Evolutionary conservation across 345 rosid species (phyloP).

Genomic region (Pugionium cornutum): DNA sequence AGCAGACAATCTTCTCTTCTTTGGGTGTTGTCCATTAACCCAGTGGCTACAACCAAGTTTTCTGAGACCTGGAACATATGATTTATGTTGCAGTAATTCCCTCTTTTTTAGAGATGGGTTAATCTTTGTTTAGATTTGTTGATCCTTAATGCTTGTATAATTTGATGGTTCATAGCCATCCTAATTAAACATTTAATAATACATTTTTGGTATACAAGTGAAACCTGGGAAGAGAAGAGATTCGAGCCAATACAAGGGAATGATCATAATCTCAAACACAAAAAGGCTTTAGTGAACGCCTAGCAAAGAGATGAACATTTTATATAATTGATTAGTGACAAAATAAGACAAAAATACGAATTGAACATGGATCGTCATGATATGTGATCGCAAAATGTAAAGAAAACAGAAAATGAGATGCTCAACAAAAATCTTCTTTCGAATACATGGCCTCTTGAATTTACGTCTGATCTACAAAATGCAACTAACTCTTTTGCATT

Average conservation of each 20-base stretch:
- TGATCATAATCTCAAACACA: conserved; percentile 13
- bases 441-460: no score
- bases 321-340: no score
- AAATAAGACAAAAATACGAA: no score
- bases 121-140: conserved; percentile 19
- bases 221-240: background rate
- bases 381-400: no score
- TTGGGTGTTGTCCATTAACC: conserved; percentile 37
- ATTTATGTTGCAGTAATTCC: background rate
- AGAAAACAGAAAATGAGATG: no score
- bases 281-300: background rate
- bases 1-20: conserved; percentile 5
- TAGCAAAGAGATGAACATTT: no score
- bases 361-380: no score
- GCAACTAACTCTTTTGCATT: no score
- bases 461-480: no score
- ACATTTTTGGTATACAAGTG: conserved; percentile 6
- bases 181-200: no score
- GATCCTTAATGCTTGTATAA: background rate
- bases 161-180: background rate
- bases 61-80: conserved; percentile 7
- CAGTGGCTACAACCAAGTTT: conserved; percentile 15
- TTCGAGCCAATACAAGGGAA: conserved; percentile 18
- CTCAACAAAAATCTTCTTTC: no score
- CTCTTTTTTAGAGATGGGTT: background rate